Base-by-base conservation (phyloP, 2,329 filamentous ascomycete genomes). In the Emericellopsis cladophorae region DNA sequence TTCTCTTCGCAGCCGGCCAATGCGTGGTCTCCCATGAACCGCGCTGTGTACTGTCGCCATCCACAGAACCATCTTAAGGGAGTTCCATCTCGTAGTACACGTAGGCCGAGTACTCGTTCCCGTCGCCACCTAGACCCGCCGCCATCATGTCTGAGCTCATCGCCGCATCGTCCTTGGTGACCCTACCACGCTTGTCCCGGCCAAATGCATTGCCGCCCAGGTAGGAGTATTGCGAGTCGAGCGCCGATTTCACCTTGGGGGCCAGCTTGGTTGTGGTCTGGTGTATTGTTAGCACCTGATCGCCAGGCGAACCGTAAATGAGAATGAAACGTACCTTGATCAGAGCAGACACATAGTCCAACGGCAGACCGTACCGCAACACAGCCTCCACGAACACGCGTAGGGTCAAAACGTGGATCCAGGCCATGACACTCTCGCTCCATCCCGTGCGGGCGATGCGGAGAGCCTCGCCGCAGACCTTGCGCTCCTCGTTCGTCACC, bases 311-410 rank as follows among this genome's bases (percentile, higher is more conserved):
- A 29, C 26, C 21, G 11, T 11, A 10, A 12, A 7, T 21, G 23
- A 37, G 18, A 56, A 7, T 21, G 23, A 37, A 14, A 56, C 76
- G 51, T 73, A 94, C 89, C 80, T 86, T 81, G 46, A 96, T 68
- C 49, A 95, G 65, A 14, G 81, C 86, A 50, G 82, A 84, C 38
- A 94, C 81, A 61, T 90, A 98, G 51, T 93, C 84, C 48, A 95
- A 65, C 37, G 92, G 92, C 52, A 98, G 62, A 23, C 92, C 92
- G 56, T 98, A 98, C 49, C 92, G 79, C 55, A 98, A 68, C n/a
- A 98, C 92, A 5, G 89, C 95, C 71, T 98, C 92, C 16, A 98
- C 92, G 61, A 96, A 98, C 16, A 96, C 89, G 41, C 92, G 73
- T 53, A 98, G 65, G 7, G 89, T 84, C 54, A 96, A 70, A 23